phyloP scores from a whole-genome alignment of 805 yeast genomes.

The Maudiozyma turicensis region DNA sequence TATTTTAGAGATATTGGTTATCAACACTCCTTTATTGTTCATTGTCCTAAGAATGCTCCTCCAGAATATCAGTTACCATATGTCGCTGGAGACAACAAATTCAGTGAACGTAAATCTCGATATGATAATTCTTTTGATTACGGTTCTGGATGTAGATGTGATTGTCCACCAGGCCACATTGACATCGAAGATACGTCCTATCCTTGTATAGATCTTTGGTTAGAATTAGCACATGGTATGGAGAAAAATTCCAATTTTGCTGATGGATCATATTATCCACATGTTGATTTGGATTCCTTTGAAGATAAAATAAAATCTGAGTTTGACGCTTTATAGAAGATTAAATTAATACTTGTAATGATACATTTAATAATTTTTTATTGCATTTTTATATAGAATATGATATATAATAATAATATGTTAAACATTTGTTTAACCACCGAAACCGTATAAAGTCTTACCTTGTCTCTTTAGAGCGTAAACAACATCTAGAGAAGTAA shows the following conservation, averaged over 20 bases:
- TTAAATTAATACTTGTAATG: background rate
- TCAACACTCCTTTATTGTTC: slow-evolving; percentile 67
- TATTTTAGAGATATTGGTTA: slow-evolving; percentile 92
- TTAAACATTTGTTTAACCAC: slow-evolving; percentile 52
- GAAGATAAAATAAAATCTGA: background rate
- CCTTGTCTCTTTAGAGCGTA: slow-evolving; percentile 99
- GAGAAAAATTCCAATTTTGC: slow-evolving; percentile 4
- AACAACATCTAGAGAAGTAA: slow-evolving; percentile 95
- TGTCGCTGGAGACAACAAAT: slow-evolving; percentile 20
- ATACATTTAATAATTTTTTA: background rate
- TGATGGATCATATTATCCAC: slow-evolving; percentile 7
- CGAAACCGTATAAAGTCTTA: slow-evolving; percentile 98
- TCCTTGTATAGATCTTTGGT: slow-evolving; percentile 47
- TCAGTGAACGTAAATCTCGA: slow-evolving; percentile 13
- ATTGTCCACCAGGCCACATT: slow-evolving; percentile 46
- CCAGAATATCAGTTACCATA: slow-evolving; percentile 29
- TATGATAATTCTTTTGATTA: slow-evolving; percentile 30
- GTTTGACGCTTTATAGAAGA: background rate
- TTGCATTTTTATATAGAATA: slow-evolving; percentile 1
- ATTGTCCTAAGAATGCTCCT: slow-evolving; percentile 61
- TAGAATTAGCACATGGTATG: slow-evolving; percentile 21
- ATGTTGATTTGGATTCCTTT: slow-evolving; percentile 1
- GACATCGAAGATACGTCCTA: slow-evolving; percentile 50
- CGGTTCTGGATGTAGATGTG: slow-evolving; percentile 81
- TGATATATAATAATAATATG: background rate